Evolutionary conservation across 148 eudicot genomes (phyloP), one percentile per base, ranked within the genome.

Genomic region (Selenicereus undatus): DNA sequence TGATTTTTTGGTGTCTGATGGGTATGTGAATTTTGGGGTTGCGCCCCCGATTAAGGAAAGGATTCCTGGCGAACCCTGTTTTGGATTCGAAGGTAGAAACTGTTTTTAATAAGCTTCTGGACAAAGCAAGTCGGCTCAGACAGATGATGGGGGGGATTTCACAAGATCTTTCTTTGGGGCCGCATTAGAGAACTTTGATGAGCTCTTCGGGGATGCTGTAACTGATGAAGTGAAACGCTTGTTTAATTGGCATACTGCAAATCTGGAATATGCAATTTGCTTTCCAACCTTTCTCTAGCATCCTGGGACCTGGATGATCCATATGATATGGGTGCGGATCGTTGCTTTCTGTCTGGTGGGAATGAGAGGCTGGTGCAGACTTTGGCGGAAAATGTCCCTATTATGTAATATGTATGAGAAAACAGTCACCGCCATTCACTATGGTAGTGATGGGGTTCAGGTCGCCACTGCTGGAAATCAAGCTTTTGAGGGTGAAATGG

Each of bases 261-360:
- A 95, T 85, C 81, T 95, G 85, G 99, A 95, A 85, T 95, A 95
- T 85, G 99, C 99, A 75, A 97, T 68, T 84, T 95, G 77, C 80
- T 95, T 83, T 92, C 99, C 10, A 93, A 84, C 83, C 97, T 95
- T 60, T 95, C 99, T 68, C 91, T 95, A 71, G 99, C 99, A 45
- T 95, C 92, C 81, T 95, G 99, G 99, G 99, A 95, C 80, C 99
- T 93, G 87, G 99, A 95, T 85, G 99, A 95, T 84, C 97, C 97
- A 5, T 95, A 83, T 87, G 98, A 95, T 85, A 95, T 95, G 98
- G 98, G 98, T 52, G 98, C 97, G 56, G 98, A 93, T 88, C 99
- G 93, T 83, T 95, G 99, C 87, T 95, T 95, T 82, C 82, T 92
- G 76, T 80, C 91, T 45, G 99, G 99, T 77, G 99, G 99, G 51